Conservation (phyloP, 129 eudicot genomes). For the Lactuca sativa region DNA sequence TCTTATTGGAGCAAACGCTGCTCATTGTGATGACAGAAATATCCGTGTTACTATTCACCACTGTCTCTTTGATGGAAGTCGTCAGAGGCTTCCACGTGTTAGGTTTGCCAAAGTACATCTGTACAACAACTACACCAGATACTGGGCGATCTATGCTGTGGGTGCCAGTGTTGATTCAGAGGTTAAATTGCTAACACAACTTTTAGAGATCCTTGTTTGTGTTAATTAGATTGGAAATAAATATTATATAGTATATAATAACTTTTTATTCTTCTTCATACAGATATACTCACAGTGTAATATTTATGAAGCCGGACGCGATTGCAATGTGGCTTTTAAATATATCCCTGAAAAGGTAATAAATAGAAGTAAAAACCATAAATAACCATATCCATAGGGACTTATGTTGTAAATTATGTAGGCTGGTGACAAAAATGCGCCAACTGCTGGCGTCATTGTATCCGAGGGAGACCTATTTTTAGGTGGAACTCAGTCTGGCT, state of each 20-base stretch:
- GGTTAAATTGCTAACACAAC: conserved; percentile 25
- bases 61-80: conserved; percentile 87
- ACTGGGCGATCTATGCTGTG: conserved; percentile 92
- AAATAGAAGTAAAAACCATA: not conserved
- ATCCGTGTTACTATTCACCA: conserved; percentile 84
- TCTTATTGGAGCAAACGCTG: conserved; percentile 86
- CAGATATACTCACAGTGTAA: conserved; percentile 89
- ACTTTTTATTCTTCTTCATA: conserved; percentile 7
- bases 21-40: conserved; percentile 75
- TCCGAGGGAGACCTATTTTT: conserved; percentile 82
- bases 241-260: not conserved
- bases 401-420: conserved; percentile 26
- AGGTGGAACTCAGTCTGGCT: conserved; percentile 55
- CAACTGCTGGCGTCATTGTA: conserved; percentile 60
- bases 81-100: conserved; percentile 92
- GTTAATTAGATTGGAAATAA: not conserved
- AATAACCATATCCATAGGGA: not conserved
- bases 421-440: conserved; percentile 75
- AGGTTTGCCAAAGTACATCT: conserved; percentile 90
- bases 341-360: conserved; percentile 83
- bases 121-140: conserved; percentile 87
- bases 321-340: conserved; percentile 64
- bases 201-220: not conserved
- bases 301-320: conserved; percentile 89
- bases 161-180: conserved; percentile 97